These are phyloP conservation scores for Zygosaccharomyces bisporus DNA, from an alignment of 805 yeast genomes.

Conservation along the genomic window DNA sequence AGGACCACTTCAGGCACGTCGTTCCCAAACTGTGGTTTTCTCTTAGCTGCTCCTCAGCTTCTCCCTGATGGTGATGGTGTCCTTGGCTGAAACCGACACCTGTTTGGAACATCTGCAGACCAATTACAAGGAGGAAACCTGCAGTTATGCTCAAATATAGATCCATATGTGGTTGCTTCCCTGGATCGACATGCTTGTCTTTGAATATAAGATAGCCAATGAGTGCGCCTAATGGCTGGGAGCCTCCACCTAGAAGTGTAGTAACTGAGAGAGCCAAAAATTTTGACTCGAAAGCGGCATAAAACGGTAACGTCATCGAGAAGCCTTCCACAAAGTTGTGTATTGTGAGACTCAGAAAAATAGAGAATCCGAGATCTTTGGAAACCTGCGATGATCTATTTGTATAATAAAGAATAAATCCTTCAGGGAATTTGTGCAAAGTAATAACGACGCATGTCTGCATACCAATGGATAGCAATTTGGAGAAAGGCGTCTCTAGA, in stretches of 20 bases:
- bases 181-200: conserved; percentile 34
- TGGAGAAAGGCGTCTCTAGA: conserved; percentile 68
- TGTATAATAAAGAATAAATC: conserved; percentile 75
- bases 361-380: conserved; percentile 63
- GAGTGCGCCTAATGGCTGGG: conserved; percentile 89
- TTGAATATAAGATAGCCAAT: conserved; percentile 55
- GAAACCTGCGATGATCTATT: conserved; percentile 39
- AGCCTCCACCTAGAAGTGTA: conserved; percentile 69
- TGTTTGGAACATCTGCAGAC: conserved; percentile 80
- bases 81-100: conserved; percentile 77
- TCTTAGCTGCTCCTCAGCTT: conserved; percentile 23
- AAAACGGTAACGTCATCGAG: conserved; percentile 86
- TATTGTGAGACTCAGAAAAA: conserved; percentile 77
- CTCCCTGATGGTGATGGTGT: conserved; percentile 40
- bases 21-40: conserved; percentile 35
- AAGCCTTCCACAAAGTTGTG: conserved; percentile 95
- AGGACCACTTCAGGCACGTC: conserved; percentile 36
- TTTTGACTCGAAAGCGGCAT: conserved; percentile 64
- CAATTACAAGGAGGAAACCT: conserved; percentile 80
- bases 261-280: conserved; percentile 61
- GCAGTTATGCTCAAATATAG: conserved; percentile 66
- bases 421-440: conserved; percentile 92
- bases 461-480: conserved; percentile 79
- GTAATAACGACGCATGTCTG: conserved; percentile 88
- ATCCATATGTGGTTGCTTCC: conserved; percentile 33